Base-by-base conservation (phyloP, 352 stramenopile genomes). In the Phytophthora citrophthora region DNA sequence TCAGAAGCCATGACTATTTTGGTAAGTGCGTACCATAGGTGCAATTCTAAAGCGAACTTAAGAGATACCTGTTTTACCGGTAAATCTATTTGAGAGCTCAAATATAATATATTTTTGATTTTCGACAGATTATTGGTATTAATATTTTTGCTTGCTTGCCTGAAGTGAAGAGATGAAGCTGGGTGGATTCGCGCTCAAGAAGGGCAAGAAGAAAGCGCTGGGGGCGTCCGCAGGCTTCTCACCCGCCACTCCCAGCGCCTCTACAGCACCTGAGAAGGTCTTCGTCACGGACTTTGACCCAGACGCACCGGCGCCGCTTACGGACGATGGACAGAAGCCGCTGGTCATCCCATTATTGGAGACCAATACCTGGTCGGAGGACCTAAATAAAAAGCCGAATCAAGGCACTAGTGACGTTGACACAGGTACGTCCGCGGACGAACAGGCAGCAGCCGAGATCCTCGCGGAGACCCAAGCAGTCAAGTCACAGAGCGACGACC, bases 261-360 rank as follows among this genome's bases (percentile, higher is more conserved):
- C 62, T 8, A 47, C 50, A 5, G 43, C 27, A 1, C 46, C 62
- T 9, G 72, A 80, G 59, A 87, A 88, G 47, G 74, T 91, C 15
- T 91, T 86, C 58, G 83, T 94, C n/a, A 89, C 83, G 32, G 80
- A 86, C 49, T 94, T 93, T 31, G 79, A 90, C 41, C 73, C 82
- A 3, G 64, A 57, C 41, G 69, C 73, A 32, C 76, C 76, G 7
- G 43, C 55, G 27, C 29, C 59, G 26, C 64, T 77, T n/a, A 54
- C 61, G 8, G 67, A 66, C 20, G 69, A 77, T 31, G 69, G 54
- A 12, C 54, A 67, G 27, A 52, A 64, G 51, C 62, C 79, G 54
- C 62, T 94, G 20, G 80, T 94, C 29, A 94, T 94, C 64, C 82
- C 83, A 15, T 62, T 92, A 54, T 70, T 90, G 54, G 76, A 86